phyloP scores from a whole-genome alignment of 192 early-diverging fungal species.

The Phycomyces blakesleeanus region DNA sequence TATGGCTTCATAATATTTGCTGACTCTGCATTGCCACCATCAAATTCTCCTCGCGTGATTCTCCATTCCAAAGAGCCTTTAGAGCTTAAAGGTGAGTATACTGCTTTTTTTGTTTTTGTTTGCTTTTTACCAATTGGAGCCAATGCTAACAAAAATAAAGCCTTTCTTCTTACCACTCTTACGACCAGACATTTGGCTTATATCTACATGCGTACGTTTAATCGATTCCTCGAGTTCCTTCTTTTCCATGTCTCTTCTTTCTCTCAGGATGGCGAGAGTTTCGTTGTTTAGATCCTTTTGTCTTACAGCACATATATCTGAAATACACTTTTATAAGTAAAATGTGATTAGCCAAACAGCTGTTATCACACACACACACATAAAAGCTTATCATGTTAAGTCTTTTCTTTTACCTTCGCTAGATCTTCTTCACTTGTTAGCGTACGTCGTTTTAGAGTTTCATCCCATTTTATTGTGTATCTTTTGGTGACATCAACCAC shows the following conservation, averaged over 20 bases:
- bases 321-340: slow-evolving; percentile 4
- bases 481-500: slow-evolving; percentile 49
- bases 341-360: too few relatives aligned
- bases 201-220: background rate
- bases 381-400: too few relatives aligned
- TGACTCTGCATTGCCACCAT: background rate
- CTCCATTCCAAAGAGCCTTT: background rate
- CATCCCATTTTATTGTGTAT: slow-evolving; percentile 38
- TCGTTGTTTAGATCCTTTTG: slow-evolving; percentile 1
- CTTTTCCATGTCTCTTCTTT: slow-evolving; percentile 18
- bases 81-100: too few relatives aligned
- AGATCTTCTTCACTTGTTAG: slow-evolving; percentile 17
- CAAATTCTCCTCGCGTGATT: background rate
- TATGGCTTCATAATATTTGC: background rate
- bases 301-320: background rate
- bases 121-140: too few relatives aligned
- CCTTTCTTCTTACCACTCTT: slow-evolving; percentile 34
- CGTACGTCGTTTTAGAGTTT: slow-evolving; percentile 26
- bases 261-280: background rate
- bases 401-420: slow-evolving; percentile 10
- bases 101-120: too few relatives aligned
- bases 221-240: slow-evolving; percentile 16
- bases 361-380: too few relatives aligned
- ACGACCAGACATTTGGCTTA: slow-evolving; percentile 26
- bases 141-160: background rate